Base-by-base conservation (phyloP, 495 filamentous ascomycete genomes). In the Trichoderma reesei region DNA sequence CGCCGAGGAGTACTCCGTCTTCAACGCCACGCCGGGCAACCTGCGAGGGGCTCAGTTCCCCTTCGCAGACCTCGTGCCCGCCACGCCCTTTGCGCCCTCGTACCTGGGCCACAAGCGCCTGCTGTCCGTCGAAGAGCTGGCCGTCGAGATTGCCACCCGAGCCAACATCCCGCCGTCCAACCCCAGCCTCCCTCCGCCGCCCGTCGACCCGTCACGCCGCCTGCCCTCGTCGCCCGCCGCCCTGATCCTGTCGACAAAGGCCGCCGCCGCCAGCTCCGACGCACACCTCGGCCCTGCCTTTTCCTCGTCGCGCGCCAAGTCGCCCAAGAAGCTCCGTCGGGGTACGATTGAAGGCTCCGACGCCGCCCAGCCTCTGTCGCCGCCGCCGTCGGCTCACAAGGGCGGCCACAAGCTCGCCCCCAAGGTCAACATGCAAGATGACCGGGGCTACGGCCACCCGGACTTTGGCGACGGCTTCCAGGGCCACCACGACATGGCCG, bases 1-100 rank as follows among this genome's bases (percentile, higher is more conserved):
- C 74, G 80, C 80, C 66, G 80, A 83, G 66, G 80, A 84, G 64
- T 84, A 81, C 68, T 81, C 81, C 63, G 80, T 84, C 67, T 83
- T 83, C 72, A 81, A 81, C 69, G 67, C 79, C 5, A 82, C 82
- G 13, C 81, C 80, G 11, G 81, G 81, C 20, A 79, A 82, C 65
- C 68, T 82, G 48, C 76, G 75, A 61, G 78, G 73, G 65, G 65
- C 67, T 8, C 71, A 79, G 38, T 70, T 66, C 39, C 68, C 72
- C 31, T 76, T 82, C 72, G 67, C 71, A 68, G 76, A 77, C 62
- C 76, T 76, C 68, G 67, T 63, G 31, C 67, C 74, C 31, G 39
- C 68, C 51, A 65, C 69, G 31, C 72, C 72, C 41, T 71, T 76
- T 1, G 74, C 73, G 37, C 67, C 67, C 18, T 41, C 66, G 36